Conservation (phyloP, 2,329 filamentous ascomycete genomes). For the Penicillium griseofulvum region DNA sequence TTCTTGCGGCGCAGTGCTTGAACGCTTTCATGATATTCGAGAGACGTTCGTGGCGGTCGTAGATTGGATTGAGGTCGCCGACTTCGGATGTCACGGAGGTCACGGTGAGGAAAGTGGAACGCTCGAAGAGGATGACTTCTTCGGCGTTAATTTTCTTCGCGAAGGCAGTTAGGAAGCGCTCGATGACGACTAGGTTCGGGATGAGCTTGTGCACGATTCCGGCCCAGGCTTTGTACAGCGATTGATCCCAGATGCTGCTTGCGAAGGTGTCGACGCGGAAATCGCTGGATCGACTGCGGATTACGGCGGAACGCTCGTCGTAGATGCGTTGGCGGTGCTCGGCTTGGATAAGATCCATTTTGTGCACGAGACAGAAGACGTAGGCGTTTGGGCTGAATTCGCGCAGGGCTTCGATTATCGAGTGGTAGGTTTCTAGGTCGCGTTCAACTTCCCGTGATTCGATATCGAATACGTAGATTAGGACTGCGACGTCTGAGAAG, state of each 20-base stretch:
- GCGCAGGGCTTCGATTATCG: slow-evolving; percentile 81
- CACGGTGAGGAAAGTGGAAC: slow-evolving; percentile 94
- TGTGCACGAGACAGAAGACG: slow-evolving; percentile 95
- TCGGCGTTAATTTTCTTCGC: slow-evolving; percentile 86
- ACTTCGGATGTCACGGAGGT: slow-evolving; percentile 78
- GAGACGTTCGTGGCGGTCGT: slow-evolving; percentile 90
- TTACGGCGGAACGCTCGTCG: slow-evolving; percentile 74
- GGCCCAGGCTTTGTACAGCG: slow-evolving; percentile 96
- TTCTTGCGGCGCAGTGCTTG: slow-evolving; percentile 68
- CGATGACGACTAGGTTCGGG: slow-evolving; percentile 86
- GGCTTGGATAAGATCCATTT: slow-evolving; percentile 92
- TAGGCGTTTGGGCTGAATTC: slow-evolving; percentile 80
- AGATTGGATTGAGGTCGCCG: slow-evolving; percentile 78
- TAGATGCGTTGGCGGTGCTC: slow-evolving; percentile 78
- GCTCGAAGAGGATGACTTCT: slow-evolving; percentile 91
- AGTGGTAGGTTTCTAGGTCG: slow-evolving; percentile 87
- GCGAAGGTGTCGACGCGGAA: slow-evolving; percentile 84
- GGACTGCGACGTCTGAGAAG: slow-evolving; percentile 91
- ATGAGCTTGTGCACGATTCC: slow-evolving; percentile 97
- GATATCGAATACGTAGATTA: slow-evolving; percentile 99
- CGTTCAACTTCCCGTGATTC: slow-evolving; percentile 92
- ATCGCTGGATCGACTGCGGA: slow-evolving; percentile 69
- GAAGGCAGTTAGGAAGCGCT: slow-evolving; percentile 77
- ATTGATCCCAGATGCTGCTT: slow-evolving; percentile 98
- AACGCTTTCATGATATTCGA: slow-evolving; percentile 98